These are phyloP conservation scores for Rutidosis leptorrhynchoides DNA, from an alignment of 129 eudicot species.

Conservation along the genomic window DNA sequence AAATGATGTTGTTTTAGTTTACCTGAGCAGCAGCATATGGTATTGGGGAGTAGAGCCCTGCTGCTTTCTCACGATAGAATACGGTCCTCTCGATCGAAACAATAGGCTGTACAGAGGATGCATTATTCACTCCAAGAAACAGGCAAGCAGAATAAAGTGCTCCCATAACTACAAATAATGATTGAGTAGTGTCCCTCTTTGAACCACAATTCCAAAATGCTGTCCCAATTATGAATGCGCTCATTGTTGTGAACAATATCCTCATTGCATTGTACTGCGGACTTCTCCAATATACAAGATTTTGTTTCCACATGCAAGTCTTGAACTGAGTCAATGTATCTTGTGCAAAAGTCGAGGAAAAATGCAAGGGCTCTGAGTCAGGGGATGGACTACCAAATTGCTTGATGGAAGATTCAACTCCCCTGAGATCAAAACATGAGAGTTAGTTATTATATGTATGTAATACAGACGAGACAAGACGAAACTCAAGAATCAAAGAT, in stretches of 20 bases:
- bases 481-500: too few relatives aligned
- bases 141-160: slow-evolving; percentile 62
- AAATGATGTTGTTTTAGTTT: not conserved
- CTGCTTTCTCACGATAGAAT: slow-evolving; percentile 86
- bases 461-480: too few relatives aligned
- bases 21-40: slow-evolving; percentile 93
- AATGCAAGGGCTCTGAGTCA: slow-evolving; percentile 50
- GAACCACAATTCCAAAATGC: slow-evolving; percentile 76
- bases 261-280: slow-evolving; percentile 55
- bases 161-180: slow-evolving; percentile 63
- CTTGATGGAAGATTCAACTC: slow-evolving; percentile 57
- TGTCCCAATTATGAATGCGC: slow-evolving; percentile 44
- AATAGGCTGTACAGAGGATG: slow-evolving; percentile 86
- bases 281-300: slow-evolving; percentile 74
- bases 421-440: too few relatives aligned
- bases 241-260: not conserved
- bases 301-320: slow-evolving; percentile 71
- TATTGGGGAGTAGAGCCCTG: slow-evolving; percentile 85
- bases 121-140: slow-evolving; percentile 80
- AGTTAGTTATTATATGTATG: too few relatives aligned
- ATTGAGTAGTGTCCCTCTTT: slow-evolving; percentile 43
- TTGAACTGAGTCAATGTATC: slow-evolving; percentile 42
- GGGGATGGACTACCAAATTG: slow-evolving; percentile 46
- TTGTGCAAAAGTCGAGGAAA: slow-evolving; percentile 49
- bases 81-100: slow-evolving; percentile 83